Conservation (phyloP, 139 green algal species). For the Closterium sp. region DNA sequence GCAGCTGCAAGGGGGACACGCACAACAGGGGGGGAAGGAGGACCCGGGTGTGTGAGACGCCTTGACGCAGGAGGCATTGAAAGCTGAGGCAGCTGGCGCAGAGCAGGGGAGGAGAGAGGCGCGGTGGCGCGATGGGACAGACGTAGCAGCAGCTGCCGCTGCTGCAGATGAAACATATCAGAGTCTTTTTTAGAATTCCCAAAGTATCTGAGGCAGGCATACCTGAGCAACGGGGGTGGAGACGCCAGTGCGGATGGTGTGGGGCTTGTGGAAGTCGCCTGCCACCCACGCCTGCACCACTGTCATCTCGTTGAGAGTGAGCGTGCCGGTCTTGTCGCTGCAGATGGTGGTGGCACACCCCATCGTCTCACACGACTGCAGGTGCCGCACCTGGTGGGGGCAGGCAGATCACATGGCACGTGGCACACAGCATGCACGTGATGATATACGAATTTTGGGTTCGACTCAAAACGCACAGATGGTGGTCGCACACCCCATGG, state of each 20-base stretch:
- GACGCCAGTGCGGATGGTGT: not conserved
- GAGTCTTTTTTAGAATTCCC: no score
- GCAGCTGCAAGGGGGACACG: not conserved
- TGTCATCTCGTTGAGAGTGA: constrained; percentile 97
- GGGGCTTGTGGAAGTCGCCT: constrained; percentile 49
- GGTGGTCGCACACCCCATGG: constrained; percentile 93
- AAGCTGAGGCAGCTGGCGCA: not conserved
- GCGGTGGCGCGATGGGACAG: not conserved
- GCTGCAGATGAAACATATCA: no score
- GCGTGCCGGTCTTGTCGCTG: constrained; percentile 93
- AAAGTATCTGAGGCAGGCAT: no score
- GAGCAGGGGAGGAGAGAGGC: not conserved
- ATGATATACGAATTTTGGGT: no score
- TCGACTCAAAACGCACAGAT: no score
- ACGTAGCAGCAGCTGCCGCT: no score
- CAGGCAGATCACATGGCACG: no score
- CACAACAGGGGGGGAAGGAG: no score
- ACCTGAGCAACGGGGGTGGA: constrained; percentile 1
- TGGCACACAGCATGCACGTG: no score
- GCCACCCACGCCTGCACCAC: constrained; percentile 85
- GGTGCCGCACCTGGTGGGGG: constrained; percentile 63
- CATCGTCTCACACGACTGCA: constrained; percentile 92
- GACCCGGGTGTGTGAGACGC: no score
- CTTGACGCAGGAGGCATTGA: no score
- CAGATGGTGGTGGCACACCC: constrained; percentile 94